Conservation (phyloP, 2,329 filamentous ascomycete genomes). For the Cryphonectria naterciae region DNA sequence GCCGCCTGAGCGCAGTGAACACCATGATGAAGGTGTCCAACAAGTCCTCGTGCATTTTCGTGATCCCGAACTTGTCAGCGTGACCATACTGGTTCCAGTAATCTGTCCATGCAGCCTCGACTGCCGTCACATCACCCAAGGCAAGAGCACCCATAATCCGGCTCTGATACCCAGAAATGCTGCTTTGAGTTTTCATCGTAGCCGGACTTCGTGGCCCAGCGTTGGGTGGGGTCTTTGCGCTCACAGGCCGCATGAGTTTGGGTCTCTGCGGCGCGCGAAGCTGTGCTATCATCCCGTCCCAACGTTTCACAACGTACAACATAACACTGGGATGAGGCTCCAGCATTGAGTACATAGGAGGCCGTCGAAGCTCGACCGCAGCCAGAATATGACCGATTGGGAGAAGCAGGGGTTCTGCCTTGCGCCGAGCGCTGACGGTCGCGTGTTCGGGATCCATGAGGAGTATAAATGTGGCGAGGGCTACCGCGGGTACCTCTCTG, state of each 20-base stretch:
- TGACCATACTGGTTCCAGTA: conserved; percentile 36
- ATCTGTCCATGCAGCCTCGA: conserved; percentile 36
- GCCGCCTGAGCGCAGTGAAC: conserved; percentile 38
- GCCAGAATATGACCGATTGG: conserved; percentile 33
- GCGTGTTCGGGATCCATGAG: conserved; percentile 40
- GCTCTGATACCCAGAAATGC: conserved; percentile 30
- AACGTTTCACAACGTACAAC: conserved; percentile 31
- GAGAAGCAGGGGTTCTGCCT: conserved; percentile 35
- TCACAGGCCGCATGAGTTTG: background rate
- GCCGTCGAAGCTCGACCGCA: conserved; percentile 20
- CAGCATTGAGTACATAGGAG: conserved; percentile 32
- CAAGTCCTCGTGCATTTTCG: conserved; percentile 31
- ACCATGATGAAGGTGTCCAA: conserved; percentile 44
- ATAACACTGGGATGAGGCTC: conserved; percentile 30
- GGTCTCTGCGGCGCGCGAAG: conserved; percentile 14
- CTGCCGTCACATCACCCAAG: conserved; percentile 32
- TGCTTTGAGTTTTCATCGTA: background rate
- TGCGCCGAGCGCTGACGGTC: conserved; percentile 27
- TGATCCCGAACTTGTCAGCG: conserved; percentile 27
- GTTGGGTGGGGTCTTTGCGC: no score
- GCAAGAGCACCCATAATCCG: conserved; percentile 36
- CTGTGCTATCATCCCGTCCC: conserved; percentile 25
- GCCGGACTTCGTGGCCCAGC: background rate
- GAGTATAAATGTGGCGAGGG: conserved; percentile 45
- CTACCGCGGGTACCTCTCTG: conserved; percentile 37